Conservation (phyloP, 108 stramenopile species). For the Skeletonema marinoi region DNA sequence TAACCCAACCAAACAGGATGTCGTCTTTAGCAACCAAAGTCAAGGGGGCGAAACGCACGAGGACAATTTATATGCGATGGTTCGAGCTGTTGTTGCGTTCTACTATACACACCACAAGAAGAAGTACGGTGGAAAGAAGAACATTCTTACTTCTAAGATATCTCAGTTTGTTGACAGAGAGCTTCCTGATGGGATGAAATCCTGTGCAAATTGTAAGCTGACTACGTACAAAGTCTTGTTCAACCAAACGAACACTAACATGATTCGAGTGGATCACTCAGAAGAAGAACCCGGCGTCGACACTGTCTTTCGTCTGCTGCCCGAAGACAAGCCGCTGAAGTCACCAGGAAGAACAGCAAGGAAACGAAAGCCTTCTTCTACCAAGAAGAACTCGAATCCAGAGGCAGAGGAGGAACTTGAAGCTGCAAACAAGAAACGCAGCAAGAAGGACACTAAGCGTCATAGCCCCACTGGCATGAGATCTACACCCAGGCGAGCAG, state of each 20-base stretch:
- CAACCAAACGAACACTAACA: neutral
- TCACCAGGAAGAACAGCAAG: neutral
- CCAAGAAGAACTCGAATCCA: neutral
- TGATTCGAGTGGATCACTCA: constrained; percentile 6
- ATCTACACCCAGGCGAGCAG: neutral
- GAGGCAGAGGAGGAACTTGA: neutral
- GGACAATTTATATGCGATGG: constrained; percentile 12
- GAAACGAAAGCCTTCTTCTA: neutral
- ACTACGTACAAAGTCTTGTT: constrained; percentile 6
- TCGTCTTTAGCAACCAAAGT: constrained; percentile 15
- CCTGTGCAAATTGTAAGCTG: constrained; percentile 1
- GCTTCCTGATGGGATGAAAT: constrained; percentile 10
- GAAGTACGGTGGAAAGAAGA: constrained; percentile 15
- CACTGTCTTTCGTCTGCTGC: constrained; percentile 4
- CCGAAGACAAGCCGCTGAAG: neutral
- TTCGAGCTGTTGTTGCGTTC: constrained; percentile 6
- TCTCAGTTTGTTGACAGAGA: constrained; percentile 4
- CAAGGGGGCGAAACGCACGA: constrained; percentile 10
- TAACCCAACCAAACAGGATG: constrained; percentile 69
- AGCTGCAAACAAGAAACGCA: neutral
- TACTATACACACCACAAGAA: constrained; percentile 13
- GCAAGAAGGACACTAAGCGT: neutral
- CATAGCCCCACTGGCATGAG: neutral
- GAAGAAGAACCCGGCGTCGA: constrained; percentile 1
- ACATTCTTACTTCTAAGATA: constrained; percentile 6